Percentiles rank a stretch among this genome's conserved stretches.
Evolutionary conservation across 1,284 basidiomycete genomes (phyloP).

Genomic region (Boletellus sp.): DNA sequence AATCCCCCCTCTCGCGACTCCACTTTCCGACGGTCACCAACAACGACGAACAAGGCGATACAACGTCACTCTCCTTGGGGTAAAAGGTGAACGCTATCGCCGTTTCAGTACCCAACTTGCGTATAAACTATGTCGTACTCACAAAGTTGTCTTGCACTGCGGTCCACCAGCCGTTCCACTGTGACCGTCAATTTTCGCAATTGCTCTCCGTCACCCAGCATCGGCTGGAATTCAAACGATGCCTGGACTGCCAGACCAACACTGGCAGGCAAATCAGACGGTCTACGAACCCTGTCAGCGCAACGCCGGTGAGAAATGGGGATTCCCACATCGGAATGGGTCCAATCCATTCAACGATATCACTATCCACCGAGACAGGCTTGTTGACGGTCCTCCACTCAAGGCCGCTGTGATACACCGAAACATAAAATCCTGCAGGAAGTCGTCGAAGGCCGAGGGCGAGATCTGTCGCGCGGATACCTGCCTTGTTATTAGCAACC

Average conservation of each 20-base stretch:
- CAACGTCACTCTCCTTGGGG: background rate
- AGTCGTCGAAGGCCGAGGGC: too few species aligned
- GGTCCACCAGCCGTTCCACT: background rate
- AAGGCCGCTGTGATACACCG: too few species aligned
- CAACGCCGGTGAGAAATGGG: background rate
- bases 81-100: conserved; percentile 1
- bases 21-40: background rate
- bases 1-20: background rate
- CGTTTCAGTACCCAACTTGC: background rate
- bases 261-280: too few species aligned
- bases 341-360: background rate
- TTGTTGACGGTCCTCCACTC: background rate
- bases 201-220: too few species aligned
- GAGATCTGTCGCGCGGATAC: too few species aligned
- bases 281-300: too few species aligned
- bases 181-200: background rate
- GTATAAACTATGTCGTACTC: background rate
- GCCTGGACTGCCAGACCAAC: too few species aligned
- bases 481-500: too few species aligned
- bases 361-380: background rate
- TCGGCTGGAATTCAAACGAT: too few species aligned
- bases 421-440: too few species aligned
- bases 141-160: background rate
- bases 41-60: conserved; percentile 2
- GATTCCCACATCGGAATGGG: background rate